Evolutionary conservation across 257 asterid species (phyloP).

Genomic region (Nicotiana noctiflora): DNA sequence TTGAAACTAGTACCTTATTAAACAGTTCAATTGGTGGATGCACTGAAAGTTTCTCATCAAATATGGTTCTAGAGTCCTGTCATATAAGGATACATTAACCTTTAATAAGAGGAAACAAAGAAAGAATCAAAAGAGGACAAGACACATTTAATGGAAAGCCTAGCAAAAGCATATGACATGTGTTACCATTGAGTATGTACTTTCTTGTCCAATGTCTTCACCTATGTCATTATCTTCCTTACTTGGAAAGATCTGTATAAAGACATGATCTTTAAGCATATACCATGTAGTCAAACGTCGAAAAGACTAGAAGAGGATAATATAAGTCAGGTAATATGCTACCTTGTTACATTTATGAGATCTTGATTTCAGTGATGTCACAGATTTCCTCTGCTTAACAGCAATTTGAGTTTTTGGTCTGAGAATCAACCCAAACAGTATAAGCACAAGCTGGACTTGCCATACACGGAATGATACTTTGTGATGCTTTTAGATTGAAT

Average conservation of each 20-base stretch:
- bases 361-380: conserved; percentile 15
- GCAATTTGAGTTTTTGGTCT: conserved; percentile 25
- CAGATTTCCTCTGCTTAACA: conserved; percentile 22
- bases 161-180: background rate
- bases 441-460: conserved; percentile 2
- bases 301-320: background rate
- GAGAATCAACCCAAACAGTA: conserved; percentile 14
- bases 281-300: background rate
- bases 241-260: conserved; percentile 30
- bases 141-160: background rate
- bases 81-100: background rate
- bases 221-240: conserved; percentile 11
- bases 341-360: conserved; percentile 25
- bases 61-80: conserved; percentile 36
- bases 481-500: background rate
- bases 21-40: conserved; percentile 50
- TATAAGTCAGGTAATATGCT: background rate
- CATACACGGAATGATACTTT: background rate
- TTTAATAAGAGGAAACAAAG: background rate
- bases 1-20: conserved; percentile 35
- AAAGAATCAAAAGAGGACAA: conserved; percentile 1
- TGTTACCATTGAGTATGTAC: conserved; percentile 10
- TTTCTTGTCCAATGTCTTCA: conserved; percentile 14
- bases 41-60: conserved; percentile 19
- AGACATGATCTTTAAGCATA: background rate